Conservation (phyloP, 2,329 filamentous ascomycete species). For the Calycina herbarum region DNA sequence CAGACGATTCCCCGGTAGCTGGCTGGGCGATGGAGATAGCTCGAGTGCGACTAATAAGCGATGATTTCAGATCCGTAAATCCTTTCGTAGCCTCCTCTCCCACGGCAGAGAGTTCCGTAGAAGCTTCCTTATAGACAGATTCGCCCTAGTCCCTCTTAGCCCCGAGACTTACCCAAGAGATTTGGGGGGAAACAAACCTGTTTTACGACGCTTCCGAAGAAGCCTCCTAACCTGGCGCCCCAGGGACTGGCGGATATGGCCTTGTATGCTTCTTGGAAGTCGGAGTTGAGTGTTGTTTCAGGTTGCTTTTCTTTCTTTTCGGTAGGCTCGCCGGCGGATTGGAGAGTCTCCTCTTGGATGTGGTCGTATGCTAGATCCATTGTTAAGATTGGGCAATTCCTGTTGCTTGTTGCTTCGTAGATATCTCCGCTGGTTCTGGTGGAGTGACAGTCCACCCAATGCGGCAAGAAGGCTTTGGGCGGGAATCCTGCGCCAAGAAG, state of each 20-base stretch:
- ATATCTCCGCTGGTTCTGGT: background rate
- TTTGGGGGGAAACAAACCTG: conserved; percentile 56
- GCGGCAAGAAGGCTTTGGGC: too few species aligned
- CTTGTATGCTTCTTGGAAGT: conserved; percentile 93
- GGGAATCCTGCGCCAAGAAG: too few species aligned
- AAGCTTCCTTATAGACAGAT: conserved; percentile 78
- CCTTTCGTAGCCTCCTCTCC: conserved; percentile 81
- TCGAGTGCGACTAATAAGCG: conserved; percentile 71
- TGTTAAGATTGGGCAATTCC: conserved; percentile 12
- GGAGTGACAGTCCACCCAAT: too few species aligned
- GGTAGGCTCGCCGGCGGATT: conserved; percentile 48
- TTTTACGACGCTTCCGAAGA: conserved; percentile 89
- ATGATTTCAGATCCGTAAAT: conserved; percentile 67
- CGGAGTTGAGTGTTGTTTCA: conserved; percentile 69
- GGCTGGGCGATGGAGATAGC: conserved; percentile 58
- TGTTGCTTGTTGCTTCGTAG: background rate
- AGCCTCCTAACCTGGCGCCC: conserved; percentile 84
- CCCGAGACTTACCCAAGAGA: conserved; percentile 4
- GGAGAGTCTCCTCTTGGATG: conserved; percentile 79
- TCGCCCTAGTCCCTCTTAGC: conserved; percentile 59
- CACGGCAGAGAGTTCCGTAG: conserved; percentile 78
- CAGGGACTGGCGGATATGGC: conserved; percentile 89
- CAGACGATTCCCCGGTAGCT: conserved; percentile 28
- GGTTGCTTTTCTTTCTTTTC: conserved; percentile 48
- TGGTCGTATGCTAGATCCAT: conserved; percentile 98